A percentile compares a stretch with the other conserved stretches of the same genome.
These are phyloP conservation scores for Flaveria robusta DNA, from an alignment of 129 eudicot species.

Conservation along the genomic window DNA sequence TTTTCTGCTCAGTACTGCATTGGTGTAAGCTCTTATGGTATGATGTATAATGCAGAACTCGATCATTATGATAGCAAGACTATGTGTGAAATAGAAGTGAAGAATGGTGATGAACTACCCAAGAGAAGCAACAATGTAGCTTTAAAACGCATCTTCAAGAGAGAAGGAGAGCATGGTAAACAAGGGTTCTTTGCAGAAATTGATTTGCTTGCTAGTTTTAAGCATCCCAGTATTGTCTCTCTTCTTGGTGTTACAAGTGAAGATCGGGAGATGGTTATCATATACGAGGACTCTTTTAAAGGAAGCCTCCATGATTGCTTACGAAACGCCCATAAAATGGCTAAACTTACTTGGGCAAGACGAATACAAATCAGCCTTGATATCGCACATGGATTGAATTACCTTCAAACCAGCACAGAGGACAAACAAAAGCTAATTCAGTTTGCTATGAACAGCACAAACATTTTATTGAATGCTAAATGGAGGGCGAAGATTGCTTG, in stretches of 20 bases:
- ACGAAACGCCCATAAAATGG: background rate
- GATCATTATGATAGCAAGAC: background rate
- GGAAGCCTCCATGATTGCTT: background rate
- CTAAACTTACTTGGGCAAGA: background rate
- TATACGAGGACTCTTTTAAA: background rate
- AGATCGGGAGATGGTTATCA: background rate
- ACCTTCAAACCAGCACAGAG: background rate
- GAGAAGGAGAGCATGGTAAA: background rate
- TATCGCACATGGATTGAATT: background rate
- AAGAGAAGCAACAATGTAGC: background rate
- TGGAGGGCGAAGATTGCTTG: constrained; percentile 12
- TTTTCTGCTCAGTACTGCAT: background rate
- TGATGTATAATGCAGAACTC: background rate
- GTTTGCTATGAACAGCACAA: background rate
- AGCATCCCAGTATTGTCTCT: background rate
- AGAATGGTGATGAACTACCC: background rate
- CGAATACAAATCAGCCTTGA: background rate
- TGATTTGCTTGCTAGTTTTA: background rate
- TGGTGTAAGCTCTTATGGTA: background rate
- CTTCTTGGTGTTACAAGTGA: background rate
- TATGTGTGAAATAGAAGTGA: background rate
- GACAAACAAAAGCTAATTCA: background rate
- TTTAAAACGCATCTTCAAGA: constrained; percentile 11
- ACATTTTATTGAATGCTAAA: background rate
- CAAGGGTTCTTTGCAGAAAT: constrained; percentile 1